Evolutionary conservation across 1,284 basidiomycete species (phyloP).

Genomic region (Fomitiporia mediterranea): DNA sequence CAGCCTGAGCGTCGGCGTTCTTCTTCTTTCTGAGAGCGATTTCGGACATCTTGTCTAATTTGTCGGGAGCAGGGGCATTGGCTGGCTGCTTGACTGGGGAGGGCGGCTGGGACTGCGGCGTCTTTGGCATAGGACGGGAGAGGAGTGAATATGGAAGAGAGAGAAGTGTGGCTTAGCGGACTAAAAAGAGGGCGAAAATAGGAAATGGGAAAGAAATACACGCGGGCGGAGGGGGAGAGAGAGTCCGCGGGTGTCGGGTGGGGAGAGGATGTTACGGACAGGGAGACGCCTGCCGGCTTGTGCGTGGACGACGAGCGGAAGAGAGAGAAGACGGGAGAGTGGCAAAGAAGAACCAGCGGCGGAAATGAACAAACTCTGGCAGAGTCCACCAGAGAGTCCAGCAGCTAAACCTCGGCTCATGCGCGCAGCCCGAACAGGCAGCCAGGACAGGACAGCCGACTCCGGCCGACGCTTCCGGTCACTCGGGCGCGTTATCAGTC

Average conservation of each 20-base stretch:
- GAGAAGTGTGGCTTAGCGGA: conserved; percentile 26
- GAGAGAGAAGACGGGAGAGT: not conserved
- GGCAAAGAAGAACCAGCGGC: not conserved
- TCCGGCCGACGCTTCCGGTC: not conserved
- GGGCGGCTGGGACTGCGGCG: conserved; percentile 19
- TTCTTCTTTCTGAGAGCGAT: conserved; percentile 77
- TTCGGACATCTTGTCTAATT: conserved; percentile 42
- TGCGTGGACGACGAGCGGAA: not conserved
- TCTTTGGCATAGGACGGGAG: conserved; percentile 27
- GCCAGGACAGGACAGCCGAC: not conserved
- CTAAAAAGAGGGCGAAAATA: conserved; percentile 20
- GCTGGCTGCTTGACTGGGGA: conserved; percentile 20
- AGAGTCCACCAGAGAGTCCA: no score
- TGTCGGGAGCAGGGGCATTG: conserved; percentile 33
- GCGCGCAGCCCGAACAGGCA: no score
- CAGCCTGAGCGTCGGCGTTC: conserved; percentile 76
- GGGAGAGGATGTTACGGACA: not conserved
- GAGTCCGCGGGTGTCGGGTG: not conserved
- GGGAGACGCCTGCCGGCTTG: not conserved
- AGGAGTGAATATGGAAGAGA: conserved; percentile 30
- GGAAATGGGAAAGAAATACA: not conserved
- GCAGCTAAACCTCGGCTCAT: no score
- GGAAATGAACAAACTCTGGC: no score
- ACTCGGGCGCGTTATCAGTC: not conserved
- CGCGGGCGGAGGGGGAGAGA: not conserved